phyloP scores from a whole-genome alignment of 2,329 filamentous ascomycete genomes.

The Claviceps maximensis region DNA sequence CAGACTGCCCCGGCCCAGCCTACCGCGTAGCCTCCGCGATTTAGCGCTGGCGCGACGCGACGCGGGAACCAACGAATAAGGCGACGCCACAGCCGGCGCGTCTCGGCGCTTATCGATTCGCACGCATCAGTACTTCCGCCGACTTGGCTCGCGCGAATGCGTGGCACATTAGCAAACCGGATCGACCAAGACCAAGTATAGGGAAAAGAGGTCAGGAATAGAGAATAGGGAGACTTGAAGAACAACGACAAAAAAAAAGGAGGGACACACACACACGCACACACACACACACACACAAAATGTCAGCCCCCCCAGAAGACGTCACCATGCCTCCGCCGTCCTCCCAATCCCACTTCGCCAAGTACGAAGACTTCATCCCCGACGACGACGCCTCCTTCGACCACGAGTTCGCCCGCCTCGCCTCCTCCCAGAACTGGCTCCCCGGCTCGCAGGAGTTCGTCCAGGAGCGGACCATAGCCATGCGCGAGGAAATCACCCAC shows the following conservation, averaged over 20 bases:
- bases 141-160: background rate
- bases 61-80: no score
- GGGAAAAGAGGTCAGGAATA: no score
- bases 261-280: no score
- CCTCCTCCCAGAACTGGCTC: conserved; percentile 18
- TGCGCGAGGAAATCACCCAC: conserved; percentile 15
- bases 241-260: background rate
- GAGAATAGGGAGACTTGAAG: background rate
- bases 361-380: conserved; percentile 17
- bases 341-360: conserved; percentile 20
- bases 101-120: background rate
- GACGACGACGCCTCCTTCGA: conserved; percentile 17
- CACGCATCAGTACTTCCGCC: background rate
- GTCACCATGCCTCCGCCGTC: conserved; percentile 1
- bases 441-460: conserved; percentile 16
- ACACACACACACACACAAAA: no score
- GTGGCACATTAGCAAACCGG: background rate
- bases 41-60: background rate
- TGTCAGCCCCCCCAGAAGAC: background rate
- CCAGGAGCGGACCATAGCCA: conserved; percentile 18
- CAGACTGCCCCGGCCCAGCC: no score
- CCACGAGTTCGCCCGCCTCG: conserved; percentile 18
- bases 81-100: background rate
- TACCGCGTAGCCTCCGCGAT: background rate
- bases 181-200: no score